These are phyloP conservation scores for Takakia lepidozioides DNA, from an alignment of 225 moss, liverwort and hornwort species.

Conservation along the genomic window DNA sequence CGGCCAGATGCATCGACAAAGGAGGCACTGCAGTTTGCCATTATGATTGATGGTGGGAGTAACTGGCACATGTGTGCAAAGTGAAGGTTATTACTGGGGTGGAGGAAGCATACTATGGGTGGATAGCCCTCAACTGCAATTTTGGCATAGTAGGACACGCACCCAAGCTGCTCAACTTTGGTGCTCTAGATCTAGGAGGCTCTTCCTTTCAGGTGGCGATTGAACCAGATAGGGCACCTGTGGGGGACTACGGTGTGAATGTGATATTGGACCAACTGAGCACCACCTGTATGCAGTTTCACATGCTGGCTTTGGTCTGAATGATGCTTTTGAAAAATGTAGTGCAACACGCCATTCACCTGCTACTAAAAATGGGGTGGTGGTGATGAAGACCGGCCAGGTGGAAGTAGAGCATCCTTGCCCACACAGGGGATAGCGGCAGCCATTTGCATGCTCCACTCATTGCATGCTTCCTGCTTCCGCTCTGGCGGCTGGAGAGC, in stretches of 20 bases:
- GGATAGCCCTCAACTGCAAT: conserved; percentile 50
- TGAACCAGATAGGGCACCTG: conserved; percentile 29
- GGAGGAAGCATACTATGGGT: conserved; percentile 55
- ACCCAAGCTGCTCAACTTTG: conserved; percentile 19
- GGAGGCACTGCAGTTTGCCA: conserved; percentile 28
- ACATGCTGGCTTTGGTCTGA: conserved; percentile 45
- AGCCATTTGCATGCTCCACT: conserved; percentile 30
- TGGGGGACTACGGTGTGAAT: conserved; percentile 24
- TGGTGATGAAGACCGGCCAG: conserved; percentile 5
- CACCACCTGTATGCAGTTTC: conserved; percentile 49
- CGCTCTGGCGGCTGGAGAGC: conserved; percentile 12
- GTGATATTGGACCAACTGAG: conserved; percentile 33
- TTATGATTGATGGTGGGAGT: conserved; percentile 50
- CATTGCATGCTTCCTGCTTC: conserved; percentile 40
- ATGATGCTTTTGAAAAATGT: conserved; percentile 55
- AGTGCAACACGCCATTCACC: conserved; percentile 11
- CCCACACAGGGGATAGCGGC: conserved; percentile 30
- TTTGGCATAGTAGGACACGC: conserved; percentile 18
- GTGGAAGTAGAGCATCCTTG: conserved; percentile 32
- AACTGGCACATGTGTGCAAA: conserved; percentile 45
- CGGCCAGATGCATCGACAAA: conserved; percentile 7
- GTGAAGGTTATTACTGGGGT: conserved; percentile 43
- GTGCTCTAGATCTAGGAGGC: conserved; percentile 50
- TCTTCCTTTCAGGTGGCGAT: conserved; percentile 50
- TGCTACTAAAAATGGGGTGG: background rate